Evolutionary conservation across 148 eudicot species (phyloP).

Genomic region (Rheum nobile): DNA sequence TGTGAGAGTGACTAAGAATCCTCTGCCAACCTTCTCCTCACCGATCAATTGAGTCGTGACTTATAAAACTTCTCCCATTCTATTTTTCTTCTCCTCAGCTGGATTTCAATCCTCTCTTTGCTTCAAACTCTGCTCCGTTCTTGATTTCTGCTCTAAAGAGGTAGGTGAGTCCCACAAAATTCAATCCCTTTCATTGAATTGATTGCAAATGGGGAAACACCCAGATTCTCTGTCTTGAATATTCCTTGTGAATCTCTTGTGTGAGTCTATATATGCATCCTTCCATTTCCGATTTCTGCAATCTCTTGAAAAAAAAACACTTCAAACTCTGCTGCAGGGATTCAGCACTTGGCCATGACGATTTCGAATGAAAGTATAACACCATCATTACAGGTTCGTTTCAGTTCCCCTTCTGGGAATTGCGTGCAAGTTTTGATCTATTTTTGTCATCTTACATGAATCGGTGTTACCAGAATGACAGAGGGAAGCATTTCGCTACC

Average conservation of each 20-base stretch:
- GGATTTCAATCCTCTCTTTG: no score
- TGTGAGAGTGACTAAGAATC: no score
- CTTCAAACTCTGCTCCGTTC: no score
- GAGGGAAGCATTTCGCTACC: constrained; percentile 3
- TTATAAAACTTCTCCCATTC: no score
- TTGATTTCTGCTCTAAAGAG: no score
- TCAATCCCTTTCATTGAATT: background rate
- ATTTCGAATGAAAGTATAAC: background rate
- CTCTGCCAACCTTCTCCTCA: no score
- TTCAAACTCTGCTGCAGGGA: background rate
- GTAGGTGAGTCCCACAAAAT: background rate
- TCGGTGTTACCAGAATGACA: background rate
- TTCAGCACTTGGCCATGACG: background rate
- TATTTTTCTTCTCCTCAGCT: no score
- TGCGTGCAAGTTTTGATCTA: background rate
- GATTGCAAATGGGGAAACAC: background rate
- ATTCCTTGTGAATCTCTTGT: background rate
- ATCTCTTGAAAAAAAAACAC: background rate
- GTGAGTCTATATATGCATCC: background rate
- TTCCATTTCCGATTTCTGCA: background rate
- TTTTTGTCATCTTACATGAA: background rate
- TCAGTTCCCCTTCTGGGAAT: background rate
- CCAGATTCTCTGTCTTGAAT: background rate
- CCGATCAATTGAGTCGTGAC: no score
- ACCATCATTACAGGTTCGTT: constrained; percentile 1